Percentiles rank a stretch among this genome's conserved stretches.
phyloP scores from a whole-genome alignment of 306 rosid species.

The Quercus mongolica region DNA sequence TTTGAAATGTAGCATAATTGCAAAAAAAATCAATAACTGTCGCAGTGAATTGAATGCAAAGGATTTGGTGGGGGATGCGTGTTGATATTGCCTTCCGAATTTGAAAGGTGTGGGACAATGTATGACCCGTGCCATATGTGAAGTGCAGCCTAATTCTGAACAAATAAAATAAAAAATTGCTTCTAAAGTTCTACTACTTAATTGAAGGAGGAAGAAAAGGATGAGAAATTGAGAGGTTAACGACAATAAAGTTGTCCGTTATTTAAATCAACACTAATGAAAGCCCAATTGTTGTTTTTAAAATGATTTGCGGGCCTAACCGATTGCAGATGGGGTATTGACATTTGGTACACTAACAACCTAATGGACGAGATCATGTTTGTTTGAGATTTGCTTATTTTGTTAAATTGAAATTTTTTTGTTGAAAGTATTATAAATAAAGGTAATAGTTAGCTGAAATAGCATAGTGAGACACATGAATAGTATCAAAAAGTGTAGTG shows the following conservation, averaged over 20 bases:
- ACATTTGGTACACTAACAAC: too few species aligned
- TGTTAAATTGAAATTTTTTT: too few species aligned
- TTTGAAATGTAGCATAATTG: background rate
- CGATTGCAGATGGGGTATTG: too few species aligned
- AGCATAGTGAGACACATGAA: too few species aligned
- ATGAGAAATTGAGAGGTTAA: background rate
- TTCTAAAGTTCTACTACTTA: too few species aligned
- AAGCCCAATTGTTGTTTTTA: background rate
- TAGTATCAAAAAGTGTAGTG: too few species aligned
- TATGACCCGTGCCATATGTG: background rate
- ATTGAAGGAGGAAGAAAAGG: too few species aligned
- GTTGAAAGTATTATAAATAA: too few species aligned
- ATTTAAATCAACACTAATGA: background rate
- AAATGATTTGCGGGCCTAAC: background rate
- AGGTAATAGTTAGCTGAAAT: too few species aligned
- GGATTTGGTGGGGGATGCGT: background rate
- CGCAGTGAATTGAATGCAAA: background rate
- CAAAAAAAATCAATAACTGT: background rate
- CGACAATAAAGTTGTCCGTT: background rate
- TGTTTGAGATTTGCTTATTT: too few species aligned
- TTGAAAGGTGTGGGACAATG: background rate
- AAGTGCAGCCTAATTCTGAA: background rate
- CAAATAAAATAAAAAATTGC: background rate
- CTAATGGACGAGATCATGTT: too few species aligned
- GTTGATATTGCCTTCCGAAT: background rate